Evolutionary conservation across 306 rosid genomes (phyloP), one percentile per base, ranked within the genome.

Genomic region (Trichosanthes cucumerina): DNA sequence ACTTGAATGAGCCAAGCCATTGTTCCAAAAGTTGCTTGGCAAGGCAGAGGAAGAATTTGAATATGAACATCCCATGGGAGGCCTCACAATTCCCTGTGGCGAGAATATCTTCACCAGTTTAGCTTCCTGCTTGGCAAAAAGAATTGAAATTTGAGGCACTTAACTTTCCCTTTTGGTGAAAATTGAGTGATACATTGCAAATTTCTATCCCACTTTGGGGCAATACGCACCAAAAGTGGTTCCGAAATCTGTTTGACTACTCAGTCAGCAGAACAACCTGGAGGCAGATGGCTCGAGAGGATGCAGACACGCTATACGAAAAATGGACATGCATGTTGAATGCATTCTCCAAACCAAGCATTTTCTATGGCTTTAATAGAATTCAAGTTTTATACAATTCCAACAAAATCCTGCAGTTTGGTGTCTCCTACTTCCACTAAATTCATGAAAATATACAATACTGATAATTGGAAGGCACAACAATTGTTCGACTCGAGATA

Each of bases 41-140:
- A 80, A 74, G 38, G 86, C 65, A 36, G 82, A 81, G 31, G 83
- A 83, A 71, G 87, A 86, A 76, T 86, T 86, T 31, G 89, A 76
- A 44, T 82, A 59, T 58, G 38, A 74, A 44, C 84, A 79, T 80
- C 83, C 83, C 5, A 85, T 75, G 46, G 72, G 47, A 33, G 72
- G 26, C 44, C 2, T 18, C 47, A 36, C 26, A 7, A 64, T 64
- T 64, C 47, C 24, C 24, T 7, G 47, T 52, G 23, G 21, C 16
- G 21, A 52, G 18, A 54, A 54, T 19, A 19, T n/a, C 26, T 54
- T 54, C 60, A 54, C 26, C 26, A 7, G 18, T 7, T 1, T 54
- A 18, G 26, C 60, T 54, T 54, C 26, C 60, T 5, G 2, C 10
- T 54, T 7, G 1, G 26, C 0, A 19, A 5, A 54, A 23, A 54